These are phyloP conservation scores for Fusarium udum DNA, from an alignment of 2,329 filamentous ascomycete genomes.

Conservation along the genomic window DNA sequence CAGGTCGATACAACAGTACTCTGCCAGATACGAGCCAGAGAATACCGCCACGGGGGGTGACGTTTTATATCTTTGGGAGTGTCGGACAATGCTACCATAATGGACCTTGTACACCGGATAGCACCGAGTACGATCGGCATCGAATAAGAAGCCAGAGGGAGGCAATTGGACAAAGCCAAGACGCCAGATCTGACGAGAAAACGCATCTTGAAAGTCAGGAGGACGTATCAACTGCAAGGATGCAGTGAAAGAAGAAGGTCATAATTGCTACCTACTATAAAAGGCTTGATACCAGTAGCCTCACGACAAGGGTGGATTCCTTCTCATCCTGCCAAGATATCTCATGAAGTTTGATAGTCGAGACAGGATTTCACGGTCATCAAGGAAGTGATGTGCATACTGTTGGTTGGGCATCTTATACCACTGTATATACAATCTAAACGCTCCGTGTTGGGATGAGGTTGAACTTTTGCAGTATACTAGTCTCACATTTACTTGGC, in stretches of 20 bases:
- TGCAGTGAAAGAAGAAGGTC: conserved; percentile 37
- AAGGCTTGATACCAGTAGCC: conserved; percentile 27
- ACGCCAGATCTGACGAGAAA: conserved; percentile 20
- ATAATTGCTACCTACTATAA: conserved; percentile 22
- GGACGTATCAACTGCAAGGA: conserved; percentile 27
- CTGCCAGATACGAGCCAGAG: not conserved
- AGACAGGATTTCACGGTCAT: not conserved
- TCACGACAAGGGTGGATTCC: conserved; percentile 18
- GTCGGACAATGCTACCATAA: conserved; percentile 14
- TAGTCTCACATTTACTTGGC: conserved; percentile 16
- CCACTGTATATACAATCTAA: not conserved
- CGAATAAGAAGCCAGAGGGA: not conserved
- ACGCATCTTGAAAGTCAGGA: conserved; percentile 12
- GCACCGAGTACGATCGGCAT: conserved; percentile 15
- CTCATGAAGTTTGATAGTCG: conserved; percentile 5
- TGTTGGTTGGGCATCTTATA: not conserved
- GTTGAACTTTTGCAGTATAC: conserved; percentile 13
- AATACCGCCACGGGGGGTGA: not conserved
- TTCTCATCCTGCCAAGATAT: conserved; percentile 16
- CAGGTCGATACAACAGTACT: not conserved
- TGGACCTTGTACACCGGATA: not conserved
- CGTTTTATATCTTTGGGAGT: conserved; percentile 19
- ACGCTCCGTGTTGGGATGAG: not conserved
- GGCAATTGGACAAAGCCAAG: conserved; percentile 3
- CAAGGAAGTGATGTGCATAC: not conserved